A percentile compares a stretch with the other conserved stretches of the same genome.
Evolutionary conservation across 2,329 filamentous ascomycete species (phyloP).

Genomic region (Teratosphaeria nubilosa): DNA sequence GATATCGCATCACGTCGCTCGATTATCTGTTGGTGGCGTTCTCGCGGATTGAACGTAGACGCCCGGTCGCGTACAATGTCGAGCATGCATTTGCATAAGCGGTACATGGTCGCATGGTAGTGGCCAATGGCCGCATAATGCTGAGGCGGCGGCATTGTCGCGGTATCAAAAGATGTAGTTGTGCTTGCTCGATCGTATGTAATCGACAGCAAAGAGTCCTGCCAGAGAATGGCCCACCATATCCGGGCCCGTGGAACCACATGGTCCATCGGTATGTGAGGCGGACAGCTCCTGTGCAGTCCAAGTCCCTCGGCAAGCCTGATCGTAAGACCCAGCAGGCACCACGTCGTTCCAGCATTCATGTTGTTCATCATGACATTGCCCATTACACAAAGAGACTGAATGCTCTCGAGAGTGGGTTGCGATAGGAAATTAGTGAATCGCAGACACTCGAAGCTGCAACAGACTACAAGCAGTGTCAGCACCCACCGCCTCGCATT

Average conservation of each 20-base stretch:
- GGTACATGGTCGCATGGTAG: constrained; percentile 49
- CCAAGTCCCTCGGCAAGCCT: constrained; percentile 52
- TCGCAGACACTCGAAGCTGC: constrained; percentile 54
- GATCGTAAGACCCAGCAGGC: constrained; percentile 49
- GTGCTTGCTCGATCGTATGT: constrained; percentile 52
- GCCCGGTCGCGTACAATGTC: constrained; percentile 51
- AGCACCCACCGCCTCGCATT: constrained; percentile 12
- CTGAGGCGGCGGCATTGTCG: constrained; percentile 31
- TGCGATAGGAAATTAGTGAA: constrained; percentile 56
- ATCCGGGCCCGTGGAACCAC: constrained; percentile 27
- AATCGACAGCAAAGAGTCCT: constrained; percentile 53
- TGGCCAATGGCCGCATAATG: constrained; percentile 35
- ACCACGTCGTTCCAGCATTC: constrained; percentile 55
- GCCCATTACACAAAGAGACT: constrained; percentile 51
- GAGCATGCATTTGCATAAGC: constrained; percentile 47
- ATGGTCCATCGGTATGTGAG: constrained; percentile 40
- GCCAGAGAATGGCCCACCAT: constrained; percentile 55
- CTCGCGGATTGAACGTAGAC: constrained; percentile 43
- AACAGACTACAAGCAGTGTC: constrained; percentile 41
- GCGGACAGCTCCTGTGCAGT: constrained; percentile 48
- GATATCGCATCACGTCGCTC: constrained; percentile 48
- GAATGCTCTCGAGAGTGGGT: constrained; percentile 50
- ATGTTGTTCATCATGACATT: constrained; percentile 37
- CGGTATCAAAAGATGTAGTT: constrained; percentile 42
- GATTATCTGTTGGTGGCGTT: constrained; percentile 42